phyloP scores from a whole-genome alignment of 331 rosid genomes.

The Rhamnella rubrinervis region DNA sequence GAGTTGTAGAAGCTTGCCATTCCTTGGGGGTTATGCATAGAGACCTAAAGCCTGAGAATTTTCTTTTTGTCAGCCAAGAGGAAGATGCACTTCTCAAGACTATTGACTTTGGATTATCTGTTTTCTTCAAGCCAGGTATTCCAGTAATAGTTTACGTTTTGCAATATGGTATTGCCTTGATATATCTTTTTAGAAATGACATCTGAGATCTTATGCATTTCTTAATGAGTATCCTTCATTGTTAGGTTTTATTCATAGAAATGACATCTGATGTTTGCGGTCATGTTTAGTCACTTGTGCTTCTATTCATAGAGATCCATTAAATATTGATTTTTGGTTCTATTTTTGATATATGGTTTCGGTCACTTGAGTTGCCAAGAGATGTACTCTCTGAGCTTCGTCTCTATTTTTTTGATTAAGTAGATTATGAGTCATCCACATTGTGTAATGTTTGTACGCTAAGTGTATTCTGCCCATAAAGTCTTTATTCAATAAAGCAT shows the following conservation, averaged over 20 bases:
- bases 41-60: slow-evolving; percentile 97
- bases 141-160: background rate
- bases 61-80: slow-evolving; percentile 78
- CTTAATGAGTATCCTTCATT: background rate
- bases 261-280: background rate
- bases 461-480: too few species aligned
- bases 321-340: too few species aligned
- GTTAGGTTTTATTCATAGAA: too few species aligned
- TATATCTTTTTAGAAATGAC: background rate
- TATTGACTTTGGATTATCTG: slow-evolving; percentile 89
- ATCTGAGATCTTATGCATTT: background rate
- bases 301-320: too few species aligned
- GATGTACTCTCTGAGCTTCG: too few species aligned
- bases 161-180: background rate
- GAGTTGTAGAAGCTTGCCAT: slow-evolving; percentile 94
- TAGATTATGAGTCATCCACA: too few species aligned
- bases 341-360: too few species aligned
- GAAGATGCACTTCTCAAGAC: slow-evolving; percentile 97
- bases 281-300: background rate
- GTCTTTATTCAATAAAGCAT: too few species aligned
- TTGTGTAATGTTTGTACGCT: too few species aligned
- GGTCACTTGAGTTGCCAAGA: too few species aligned
- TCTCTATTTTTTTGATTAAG: too few species aligned
- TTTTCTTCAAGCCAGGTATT: slow-evolving; percentile 97
- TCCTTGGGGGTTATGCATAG: slow-evolving; percentile 96